phyloP scores from a whole-genome alignment of 352 stramenopile species.

The Phytophthora pluvialis region DNA sequence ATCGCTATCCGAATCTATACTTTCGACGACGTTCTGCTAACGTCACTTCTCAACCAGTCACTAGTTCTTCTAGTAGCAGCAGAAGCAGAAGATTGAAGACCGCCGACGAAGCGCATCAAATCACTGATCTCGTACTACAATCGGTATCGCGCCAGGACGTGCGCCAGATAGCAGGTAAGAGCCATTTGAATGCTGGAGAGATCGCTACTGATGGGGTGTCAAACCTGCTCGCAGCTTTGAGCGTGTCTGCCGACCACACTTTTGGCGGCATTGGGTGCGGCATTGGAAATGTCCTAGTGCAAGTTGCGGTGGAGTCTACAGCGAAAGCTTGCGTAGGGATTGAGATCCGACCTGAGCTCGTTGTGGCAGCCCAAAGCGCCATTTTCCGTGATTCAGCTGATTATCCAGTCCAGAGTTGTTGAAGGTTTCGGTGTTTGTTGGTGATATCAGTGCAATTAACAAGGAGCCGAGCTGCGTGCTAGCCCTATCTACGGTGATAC shows the following conservation, averaged over 20 bases:
- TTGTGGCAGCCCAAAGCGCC: background rate
- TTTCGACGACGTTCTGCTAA: too few relatives aligned
- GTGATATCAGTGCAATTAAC: background rate
- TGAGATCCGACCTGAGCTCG: background rate
- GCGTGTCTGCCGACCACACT: background rate
- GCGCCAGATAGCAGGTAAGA: background rate
- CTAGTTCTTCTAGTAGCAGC: too few relatives aligned
- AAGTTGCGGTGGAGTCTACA: background rate
- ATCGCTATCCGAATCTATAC: too few relatives aligned
- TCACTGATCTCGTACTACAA: background rate
- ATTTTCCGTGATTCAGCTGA: background rate
- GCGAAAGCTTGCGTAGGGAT: background rate
- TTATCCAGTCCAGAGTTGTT: conserved; percentile 3
- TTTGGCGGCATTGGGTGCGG: background rate
- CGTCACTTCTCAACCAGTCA: too few relatives aligned
- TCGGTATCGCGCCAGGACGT: background rate
- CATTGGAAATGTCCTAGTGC: background rate
- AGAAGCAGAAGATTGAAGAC: too few relatives aligned
- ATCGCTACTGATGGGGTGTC: background rate
- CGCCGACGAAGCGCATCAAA: background rate
- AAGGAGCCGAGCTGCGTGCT: background rate
- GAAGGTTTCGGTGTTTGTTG: background rate
- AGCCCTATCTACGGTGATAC: background rate
- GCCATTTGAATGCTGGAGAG: background rate
- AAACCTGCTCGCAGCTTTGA: background rate